Percentiles rank a stretch among this genome's conserved stretches.
Evolutionary conservation across 108 stramenopile genomes (phyloP).

Genomic region (Conticribra weissflogii): DNA sequence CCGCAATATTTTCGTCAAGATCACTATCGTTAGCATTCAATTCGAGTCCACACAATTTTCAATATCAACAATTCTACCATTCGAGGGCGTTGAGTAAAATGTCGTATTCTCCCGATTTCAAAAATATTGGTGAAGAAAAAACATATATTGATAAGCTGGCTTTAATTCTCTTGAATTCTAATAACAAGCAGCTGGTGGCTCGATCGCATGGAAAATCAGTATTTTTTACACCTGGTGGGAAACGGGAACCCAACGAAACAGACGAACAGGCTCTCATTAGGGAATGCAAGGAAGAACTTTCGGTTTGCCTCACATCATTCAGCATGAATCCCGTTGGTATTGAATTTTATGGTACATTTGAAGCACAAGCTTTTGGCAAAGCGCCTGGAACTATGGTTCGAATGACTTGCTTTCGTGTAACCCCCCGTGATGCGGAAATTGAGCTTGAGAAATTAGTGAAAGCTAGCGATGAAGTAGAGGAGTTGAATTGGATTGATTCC

Average conservation of each 20-base stretch:
- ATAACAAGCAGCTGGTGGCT: conserved; percentile 55
- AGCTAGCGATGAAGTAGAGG: conserved; percentile 55
- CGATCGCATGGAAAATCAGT: conserved; percentile 50
- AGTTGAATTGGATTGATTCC: conserved; percentile 59
- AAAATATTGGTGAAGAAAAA: neutral
- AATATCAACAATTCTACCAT: too few species aligned
- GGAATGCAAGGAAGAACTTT: conserved; percentile 62
- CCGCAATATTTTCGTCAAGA: too few species aligned
- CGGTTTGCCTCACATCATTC: conserved; percentile 42
- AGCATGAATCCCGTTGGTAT: conserved; percentile 35
- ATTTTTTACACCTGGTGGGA: conserved; percentile 63
- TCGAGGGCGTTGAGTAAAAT: too few species aligned
- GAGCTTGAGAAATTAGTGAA: conserved; percentile 44
- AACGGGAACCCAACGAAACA: conserved; percentile 53
- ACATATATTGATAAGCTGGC: conserved; percentile 57
- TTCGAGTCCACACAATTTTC: too few species aligned
- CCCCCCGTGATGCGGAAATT: conserved; percentile 38
- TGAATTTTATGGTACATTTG: conserved; percentile 50
- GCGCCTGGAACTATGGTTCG: conserved; percentile 56
- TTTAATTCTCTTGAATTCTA: conserved; percentile 44
- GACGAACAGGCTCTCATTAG: conserved; percentile 49
- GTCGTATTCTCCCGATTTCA: too few species aligned
- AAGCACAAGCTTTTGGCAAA: conserved; percentile 63
- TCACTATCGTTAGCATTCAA: too few species aligned
- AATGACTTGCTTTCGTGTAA: conserved; percentile 51